Conservation (phyloP, 1,284 basidiomycete species). For the Termitomyces sp. region DNA sequence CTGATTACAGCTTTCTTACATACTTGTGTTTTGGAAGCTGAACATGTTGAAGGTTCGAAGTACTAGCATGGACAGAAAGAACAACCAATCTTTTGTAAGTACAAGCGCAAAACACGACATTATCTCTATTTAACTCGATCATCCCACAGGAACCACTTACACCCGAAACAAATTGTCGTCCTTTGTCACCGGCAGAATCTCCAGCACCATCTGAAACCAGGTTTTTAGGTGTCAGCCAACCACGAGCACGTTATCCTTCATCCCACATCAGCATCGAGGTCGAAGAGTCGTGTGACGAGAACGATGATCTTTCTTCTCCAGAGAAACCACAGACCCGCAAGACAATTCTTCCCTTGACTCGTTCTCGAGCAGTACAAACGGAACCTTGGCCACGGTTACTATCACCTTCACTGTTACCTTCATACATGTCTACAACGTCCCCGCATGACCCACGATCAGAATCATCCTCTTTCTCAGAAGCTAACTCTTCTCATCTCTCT, state of each 20-base stretch:
- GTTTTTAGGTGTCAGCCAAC: constrained; percentile 35
- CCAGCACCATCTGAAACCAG: constrained; percentile 37
- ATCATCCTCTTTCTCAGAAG: constrained; percentile 60
- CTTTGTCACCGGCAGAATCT: constrained; percentile 55
- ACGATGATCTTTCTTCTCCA: constrained; percentile 29
- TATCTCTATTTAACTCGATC: background rate
- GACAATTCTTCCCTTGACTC: constrained; percentile 55
- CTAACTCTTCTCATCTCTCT: constrained; percentile 46
- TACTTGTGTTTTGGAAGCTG: constrained; percentile 4
- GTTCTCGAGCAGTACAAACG: constrained; percentile 73
- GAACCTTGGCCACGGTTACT: constrained; percentile 38
- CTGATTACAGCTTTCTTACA: background rate
- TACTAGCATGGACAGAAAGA: constrained; percentile 26
- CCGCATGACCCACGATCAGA: constrained; percentile 60
- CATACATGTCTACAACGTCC: constrained; percentile 40
- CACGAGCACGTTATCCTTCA: constrained; percentile 34
- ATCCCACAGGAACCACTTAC: constrained; percentile 52
- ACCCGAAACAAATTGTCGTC: constrained; percentile 52
- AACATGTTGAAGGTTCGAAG: constrained; percentile 16
- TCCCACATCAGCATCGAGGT: constrained; percentile 45
- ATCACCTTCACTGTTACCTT: constrained; percentile 33
- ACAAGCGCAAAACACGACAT: background rate
- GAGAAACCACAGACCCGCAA: constrained; percentile 41
- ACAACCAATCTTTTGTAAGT: constrained; percentile 37
- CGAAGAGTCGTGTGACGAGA: constrained; percentile 39